Conservation (phyloP, 139 green algal species). For the Edaphochlamys debaryana region DNA sequence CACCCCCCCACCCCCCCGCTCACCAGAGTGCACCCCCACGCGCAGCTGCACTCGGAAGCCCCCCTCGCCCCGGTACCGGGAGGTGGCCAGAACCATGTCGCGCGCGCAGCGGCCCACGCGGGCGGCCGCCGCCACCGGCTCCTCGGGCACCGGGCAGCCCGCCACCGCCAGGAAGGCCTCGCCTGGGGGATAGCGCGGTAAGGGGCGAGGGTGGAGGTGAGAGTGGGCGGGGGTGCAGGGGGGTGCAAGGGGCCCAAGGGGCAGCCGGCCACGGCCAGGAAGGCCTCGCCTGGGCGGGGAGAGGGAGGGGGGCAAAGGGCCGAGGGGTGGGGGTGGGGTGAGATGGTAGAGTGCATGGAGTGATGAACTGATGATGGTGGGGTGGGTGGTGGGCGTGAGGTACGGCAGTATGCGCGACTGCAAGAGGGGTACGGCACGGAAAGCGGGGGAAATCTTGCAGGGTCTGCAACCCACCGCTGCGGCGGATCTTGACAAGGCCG, state of each 20-base stretch:
- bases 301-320: too few species aligned
- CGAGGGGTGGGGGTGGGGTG: too few species aligned
- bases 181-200: too few species aligned
- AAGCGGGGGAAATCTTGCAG: too few species aligned
- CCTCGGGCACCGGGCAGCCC: constrained; percentile 11
- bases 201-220: too few species aligned
- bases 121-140: constrained; percentile 2
- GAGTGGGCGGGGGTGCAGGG: too few species aligned
- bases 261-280: constrained; percentile 16
- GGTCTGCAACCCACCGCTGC: constrained; percentile 8
- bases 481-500: constrained; percentile 11
- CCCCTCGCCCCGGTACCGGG: constrained; percentile 1
- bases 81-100: constrained; percentile 17
- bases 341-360: too few species aligned
- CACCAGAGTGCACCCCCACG: constrained; percentile 25
- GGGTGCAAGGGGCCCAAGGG: constrained; percentile 1
- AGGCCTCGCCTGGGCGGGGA: constrained; percentile 9
- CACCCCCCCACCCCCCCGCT: background rate
- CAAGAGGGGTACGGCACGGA: too few species aligned
- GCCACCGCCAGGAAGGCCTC: constrained; percentile 17
- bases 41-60: constrained; percentile 22
- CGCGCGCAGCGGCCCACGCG: background rate
- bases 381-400: too few species aligned
- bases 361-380: too few species aligned
- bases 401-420: too few species aligned